Evolutionary conservation across 148 eudicot species (phyloP).

Genomic region (Persicaria tinctoria): DNA sequence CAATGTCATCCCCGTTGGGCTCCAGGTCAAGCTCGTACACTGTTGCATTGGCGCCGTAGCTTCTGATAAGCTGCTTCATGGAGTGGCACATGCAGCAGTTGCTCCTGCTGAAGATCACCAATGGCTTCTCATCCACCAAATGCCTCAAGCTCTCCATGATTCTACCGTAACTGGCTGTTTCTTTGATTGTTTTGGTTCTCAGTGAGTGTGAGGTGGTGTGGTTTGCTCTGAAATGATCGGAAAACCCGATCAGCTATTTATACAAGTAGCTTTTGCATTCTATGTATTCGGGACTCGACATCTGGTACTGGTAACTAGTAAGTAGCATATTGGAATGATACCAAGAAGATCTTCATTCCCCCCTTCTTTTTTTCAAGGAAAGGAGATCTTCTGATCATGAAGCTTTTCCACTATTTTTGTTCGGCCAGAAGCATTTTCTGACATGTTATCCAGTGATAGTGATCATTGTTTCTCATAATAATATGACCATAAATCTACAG

Average conservation of each 20-base stretch:
- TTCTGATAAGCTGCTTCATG: constrained; percentile 8
- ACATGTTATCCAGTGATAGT: not conserved
- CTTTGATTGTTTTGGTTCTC: not conserved
- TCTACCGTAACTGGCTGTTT: not conserved
- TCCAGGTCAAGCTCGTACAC: constrained; percentile 2
- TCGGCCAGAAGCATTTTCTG: not conserved
- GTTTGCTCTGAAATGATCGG: not conserved
- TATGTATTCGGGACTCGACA: not conserved
- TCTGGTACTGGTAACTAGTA: not conserved
- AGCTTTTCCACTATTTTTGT: not conserved
- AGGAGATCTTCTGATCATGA: constrained; percentile 1
- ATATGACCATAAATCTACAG: not conserved
- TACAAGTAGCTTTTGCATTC: not conserved
- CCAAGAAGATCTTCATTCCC: not conserved
- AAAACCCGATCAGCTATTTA: constrained; percentile 1
- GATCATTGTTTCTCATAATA: not conserved
- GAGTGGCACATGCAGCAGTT: constrained; percentile 12
- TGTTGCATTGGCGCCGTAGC: constrained; percentile 8
- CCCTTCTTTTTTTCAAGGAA: not conserved
- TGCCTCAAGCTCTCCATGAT: constrained; percentile 35
- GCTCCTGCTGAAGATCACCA: constrained; percentile 13
- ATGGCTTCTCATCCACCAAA: constrained; percentile 23
- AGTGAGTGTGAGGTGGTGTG: constrained; percentile 1
- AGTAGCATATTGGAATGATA: constrained; percentile 10
- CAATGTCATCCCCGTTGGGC: not conserved